Evolutionary conservation across 805 yeast species (phyloP).

Genomic region (Metschnikowia santaceciliae): DNA sequence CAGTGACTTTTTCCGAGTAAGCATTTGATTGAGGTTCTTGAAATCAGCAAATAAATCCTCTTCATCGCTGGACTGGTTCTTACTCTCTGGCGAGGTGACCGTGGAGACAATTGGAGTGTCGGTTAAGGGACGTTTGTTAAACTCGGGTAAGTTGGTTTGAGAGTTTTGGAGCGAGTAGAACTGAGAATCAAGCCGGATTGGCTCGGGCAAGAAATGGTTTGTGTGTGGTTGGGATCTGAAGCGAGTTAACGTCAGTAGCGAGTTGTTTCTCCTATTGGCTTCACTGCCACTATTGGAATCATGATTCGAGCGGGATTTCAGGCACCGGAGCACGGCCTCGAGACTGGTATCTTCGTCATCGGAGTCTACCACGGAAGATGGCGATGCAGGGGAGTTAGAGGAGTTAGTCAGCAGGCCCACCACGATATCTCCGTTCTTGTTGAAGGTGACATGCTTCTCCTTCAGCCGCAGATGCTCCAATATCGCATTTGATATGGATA

Average conservation of each 20-base stretch:
- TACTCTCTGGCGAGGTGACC: constrained; percentile 49
- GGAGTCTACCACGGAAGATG: constrained; percentile 13
- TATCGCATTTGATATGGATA: constrained; percentile 25
- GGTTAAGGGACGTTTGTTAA: constrained; percentile 67
- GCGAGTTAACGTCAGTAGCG: constrained; percentile 12
- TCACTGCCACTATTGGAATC: neutral
- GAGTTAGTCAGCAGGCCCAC: constrained; percentile 14
- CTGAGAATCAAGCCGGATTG: constrained; percentile 13
- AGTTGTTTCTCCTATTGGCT: neutral
- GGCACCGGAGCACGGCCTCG: constrained; percentile 1
- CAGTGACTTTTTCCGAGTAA: constrained; percentile 1
- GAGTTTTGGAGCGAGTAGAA: constrained; percentile 11
- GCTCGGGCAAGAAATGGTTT: constrained; percentile 13
- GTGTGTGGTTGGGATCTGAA: constrained; percentile 17
- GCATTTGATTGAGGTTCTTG: constrained; percentile 7
- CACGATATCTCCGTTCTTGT: constrained; percentile 14
- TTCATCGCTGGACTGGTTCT: constrained; percentile 29
- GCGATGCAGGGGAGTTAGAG: constrained; percentile 9
- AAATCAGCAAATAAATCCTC: constrained; percentile 17
- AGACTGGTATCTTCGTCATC: constrained; percentile 11
- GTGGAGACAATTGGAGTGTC: constrained; percentile 69
- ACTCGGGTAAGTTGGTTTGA: constrained; percentile 44
- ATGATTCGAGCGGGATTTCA: neutral
- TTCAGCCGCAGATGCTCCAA: constrained; percentile 20
- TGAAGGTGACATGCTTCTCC: constrained; percentile 22